Conservation (phyloP, 306 rosid genomes). For the Gleditsia sinensis region DNA sequence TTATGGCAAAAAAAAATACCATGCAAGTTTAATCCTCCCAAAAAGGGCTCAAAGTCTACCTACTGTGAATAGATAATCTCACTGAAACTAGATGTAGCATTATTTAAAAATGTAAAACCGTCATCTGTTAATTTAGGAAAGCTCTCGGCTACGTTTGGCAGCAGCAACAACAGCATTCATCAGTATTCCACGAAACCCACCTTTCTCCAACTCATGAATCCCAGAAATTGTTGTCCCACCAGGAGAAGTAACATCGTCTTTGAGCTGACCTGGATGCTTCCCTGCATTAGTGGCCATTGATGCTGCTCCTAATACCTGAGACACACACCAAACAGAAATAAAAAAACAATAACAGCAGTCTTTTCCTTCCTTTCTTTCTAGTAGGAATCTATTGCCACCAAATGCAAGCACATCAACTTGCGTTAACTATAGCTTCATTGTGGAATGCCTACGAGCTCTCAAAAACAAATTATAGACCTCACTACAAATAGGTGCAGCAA, state of each 20-base stretch:
- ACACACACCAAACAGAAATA: background rate
- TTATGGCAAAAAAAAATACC: too few species aligned
- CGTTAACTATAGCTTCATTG: background rate
- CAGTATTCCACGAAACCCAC: slow-evolving; percentile 85
- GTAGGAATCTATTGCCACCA: background rate
- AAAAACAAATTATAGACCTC: background rate
- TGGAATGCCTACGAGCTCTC: background rate
- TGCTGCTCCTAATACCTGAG: slow-evolving; percentile 90
- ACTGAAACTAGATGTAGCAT: background rate
- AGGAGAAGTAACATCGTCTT: slow-evolving; percentile 85
- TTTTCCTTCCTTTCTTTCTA: background rate
- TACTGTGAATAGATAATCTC: background rate
- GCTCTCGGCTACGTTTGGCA: slow-evolving; percentile 75
- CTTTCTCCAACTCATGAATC: slow-evolving; percentile 85
- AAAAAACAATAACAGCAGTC: background rate
- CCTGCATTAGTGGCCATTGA: slow-evolving; percentile 63
- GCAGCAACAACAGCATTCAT: slow-evolving; percentile 92
- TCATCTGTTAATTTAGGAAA: slow-evolving; percentile 15
- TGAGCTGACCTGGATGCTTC: slow-evolving; percentile 89
- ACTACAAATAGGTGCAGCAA: background rate
- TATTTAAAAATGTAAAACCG: background rate
- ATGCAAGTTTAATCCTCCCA: background rate
- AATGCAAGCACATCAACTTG: slow-evolving; percentile 13
- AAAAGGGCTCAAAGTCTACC: background rate
- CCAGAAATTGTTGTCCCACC: slow-evolving; percentile 93